These are phyloP conservation scores for Puccinia triticina DNA, from an alignment of 1,284 basidiomycete genomes.

Conservation along the genomic window DNA sequence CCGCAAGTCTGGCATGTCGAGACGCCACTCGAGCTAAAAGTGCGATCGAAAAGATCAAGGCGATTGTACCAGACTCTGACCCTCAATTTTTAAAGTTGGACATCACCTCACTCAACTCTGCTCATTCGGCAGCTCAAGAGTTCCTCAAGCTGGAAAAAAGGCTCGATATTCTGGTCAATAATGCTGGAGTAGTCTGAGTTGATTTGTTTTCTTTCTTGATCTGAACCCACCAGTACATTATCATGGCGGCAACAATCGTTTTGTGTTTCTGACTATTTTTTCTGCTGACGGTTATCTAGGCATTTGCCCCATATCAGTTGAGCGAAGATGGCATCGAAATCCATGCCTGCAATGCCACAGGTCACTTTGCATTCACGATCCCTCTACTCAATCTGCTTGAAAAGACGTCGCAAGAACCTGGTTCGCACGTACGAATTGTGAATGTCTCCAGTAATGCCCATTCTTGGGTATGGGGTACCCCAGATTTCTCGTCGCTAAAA, in stretches of 20 bases:
- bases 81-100: slow-evolving; percentile 59
- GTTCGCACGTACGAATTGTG: slow-evolving; percentile 34
- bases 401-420: slow-evolving; percentile 30
- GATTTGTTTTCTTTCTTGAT: background rate
- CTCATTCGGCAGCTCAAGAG: slow-evolving; percentile 56
- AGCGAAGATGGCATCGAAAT: slow-evolving; percentile 45
- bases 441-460: slow-evolving; percentile 42
- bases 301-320: slow-evolving; percentile 27
- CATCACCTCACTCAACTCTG: slow-evolving; percentile 57
- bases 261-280: background rate
- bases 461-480: background rate
- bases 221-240: background rate
- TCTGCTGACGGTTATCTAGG: background rate
- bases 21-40: background rate
- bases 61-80: slow-evolving; percentile 52
- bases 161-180: slow-evolving; percentile 59
- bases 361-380: slow-evolving; percentile 47
- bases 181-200: slow-evolving; percentile 56
- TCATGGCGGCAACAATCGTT: background rate
- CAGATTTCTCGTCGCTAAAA: slow-evolving; percentile 37
- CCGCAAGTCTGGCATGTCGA: slow-evolving; percentile 40
- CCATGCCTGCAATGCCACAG: slow-evolving; percentile 47
- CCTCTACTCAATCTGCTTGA: slow-evolving; percentile 17
- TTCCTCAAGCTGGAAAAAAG: slow-evolving; percentile 55
- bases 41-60: slow-evolving; percentile 48